These are phyloP conservation scores for Termitomyces sp. DNA, from an alignment of 768 basidiomycete genomes.

Conservation along the genomic window DNA sequence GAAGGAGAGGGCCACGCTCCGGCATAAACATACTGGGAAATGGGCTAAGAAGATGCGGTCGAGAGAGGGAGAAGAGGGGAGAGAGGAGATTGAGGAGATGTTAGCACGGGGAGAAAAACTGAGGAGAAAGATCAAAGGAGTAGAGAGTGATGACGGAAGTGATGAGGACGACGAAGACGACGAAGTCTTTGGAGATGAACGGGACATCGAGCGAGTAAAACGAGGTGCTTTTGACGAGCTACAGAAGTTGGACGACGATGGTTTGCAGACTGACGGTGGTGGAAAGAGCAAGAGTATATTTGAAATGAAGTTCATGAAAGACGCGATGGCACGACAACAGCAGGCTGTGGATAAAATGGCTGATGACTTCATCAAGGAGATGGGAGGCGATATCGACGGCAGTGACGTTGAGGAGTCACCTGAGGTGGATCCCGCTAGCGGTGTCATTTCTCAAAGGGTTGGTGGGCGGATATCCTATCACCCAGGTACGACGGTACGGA, in stretches of 20 bases:
- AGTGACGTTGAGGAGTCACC: constrained; percentile 28
- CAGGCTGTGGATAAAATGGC: constrained; percentile 55
- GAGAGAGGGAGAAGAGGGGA: constrained; percentile 51
- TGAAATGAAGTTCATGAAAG: constrained; percentile 98
- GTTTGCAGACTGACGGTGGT: constrained; percentile 19
- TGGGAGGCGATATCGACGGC: constrained; percentile 41
- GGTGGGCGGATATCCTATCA: constrained; percentile 67
- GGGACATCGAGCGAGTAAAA: constrained; percentile 49
- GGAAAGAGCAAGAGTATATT: constrained; percentile 69
- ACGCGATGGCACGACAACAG: constrained; percentile 72
- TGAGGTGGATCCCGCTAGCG: constrained; percentile 26
- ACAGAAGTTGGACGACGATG: constrained; percentile 40
- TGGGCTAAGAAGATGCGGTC: constrained; percentile 79
- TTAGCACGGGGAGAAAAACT: constrained; percentile 78
- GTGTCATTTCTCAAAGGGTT: constrained; percentile 48
- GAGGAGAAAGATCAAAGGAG: constrained; percentile 70
- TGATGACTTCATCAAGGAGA: constrained; percentile 71
- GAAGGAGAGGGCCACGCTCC: constrained; percentile 83
- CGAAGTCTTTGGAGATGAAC: constrained; percentile 39
- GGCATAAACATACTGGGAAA: constrained; percentile 85
- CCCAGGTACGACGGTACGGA: constrained; percentile 44
- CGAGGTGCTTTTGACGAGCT: constrained; percentile 78
- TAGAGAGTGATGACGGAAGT: constrained; percentile 53
- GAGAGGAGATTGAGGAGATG: constrained; percentile 80
- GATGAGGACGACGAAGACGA: constrained; percentile 39